A percentile compares a stretch with the other conserved stretches of the same genome.
These are phyloP conservation scores for Neoboletus brunneissimus DNA, from an alignment of 768 basidiomycete species.

Conservation along the genomic window DNA sequence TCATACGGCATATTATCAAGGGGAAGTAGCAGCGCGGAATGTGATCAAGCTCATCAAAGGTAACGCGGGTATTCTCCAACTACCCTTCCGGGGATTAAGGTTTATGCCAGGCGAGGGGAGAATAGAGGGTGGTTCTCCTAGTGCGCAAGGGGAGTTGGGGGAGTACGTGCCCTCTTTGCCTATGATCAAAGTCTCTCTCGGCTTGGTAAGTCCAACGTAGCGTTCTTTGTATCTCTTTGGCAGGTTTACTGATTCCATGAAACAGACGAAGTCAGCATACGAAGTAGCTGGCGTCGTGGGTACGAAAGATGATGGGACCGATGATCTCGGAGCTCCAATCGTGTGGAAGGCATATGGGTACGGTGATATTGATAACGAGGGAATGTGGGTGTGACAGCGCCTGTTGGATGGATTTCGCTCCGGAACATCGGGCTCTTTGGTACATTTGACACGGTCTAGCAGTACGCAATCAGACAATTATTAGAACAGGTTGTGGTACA, in stretches of 20 bases:
- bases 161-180: constrained; percentile 46
- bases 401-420: neutral
- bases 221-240: neutral
- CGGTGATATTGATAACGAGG: constrained; percentile 32
- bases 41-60: constrained; percentile 43
- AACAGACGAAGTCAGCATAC: constrained; percentile 43
- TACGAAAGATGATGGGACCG: constrained; percentile 40
- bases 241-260: neutral
- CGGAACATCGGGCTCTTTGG: neutral
- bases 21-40: constrained; percentile 53
- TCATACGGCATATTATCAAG: constrained; percentile 53
- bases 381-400: constrained; percentile 7
- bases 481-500: neutral
- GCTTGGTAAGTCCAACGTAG: constrained; percentile 40
- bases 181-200: constrained; percentile 62
- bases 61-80: neutral
- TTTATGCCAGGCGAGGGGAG: neutral
- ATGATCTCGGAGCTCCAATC: constrained; percentile 46
- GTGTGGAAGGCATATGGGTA: constrained; percentile 50
- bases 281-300: constrained; percentile 46
- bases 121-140: neutral
- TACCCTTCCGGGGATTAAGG: neutral
- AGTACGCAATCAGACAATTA: neutral
- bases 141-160: constrained; percentile 31
- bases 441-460: no score